A percentile compares a stretch with the other conserved stretches of the same genome.
These are phyloP conservation scores for Naematelia aurantialba DNA, from an alignment of 768 basidiomycete species.

Conservation along the genomic window DNA sequence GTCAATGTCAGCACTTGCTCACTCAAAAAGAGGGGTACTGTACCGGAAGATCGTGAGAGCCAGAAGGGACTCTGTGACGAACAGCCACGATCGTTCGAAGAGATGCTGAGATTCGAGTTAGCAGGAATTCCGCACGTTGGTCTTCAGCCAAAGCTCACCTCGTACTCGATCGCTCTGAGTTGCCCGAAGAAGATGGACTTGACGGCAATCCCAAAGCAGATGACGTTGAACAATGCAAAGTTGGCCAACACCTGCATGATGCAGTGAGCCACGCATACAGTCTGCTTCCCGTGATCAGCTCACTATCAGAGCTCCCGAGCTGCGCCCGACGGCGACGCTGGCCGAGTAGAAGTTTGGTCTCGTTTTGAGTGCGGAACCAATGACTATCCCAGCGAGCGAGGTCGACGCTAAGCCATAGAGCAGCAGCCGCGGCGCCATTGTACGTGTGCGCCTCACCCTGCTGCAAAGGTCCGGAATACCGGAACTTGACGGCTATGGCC, in stretches of 20 bases:
- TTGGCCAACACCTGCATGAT: constrained; percentile 79
- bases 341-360: constrained; percentile 93
- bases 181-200: constrained; percentile 89
- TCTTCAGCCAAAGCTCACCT: constrained; percentile 59
- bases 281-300: too few species aligned
- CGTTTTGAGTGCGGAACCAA: constrained; percentile 73
- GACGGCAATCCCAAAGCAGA: constrained; percentile 70
- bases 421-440: constrained; percentile 52
- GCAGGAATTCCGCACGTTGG: not conserved
- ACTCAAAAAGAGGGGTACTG: constrained; percentile 4
- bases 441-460: too few species aligned
- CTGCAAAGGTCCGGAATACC: too few species aligned
- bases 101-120: constrained; percentile 65
- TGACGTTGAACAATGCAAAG: constrained; percentile 72
- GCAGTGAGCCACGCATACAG: too few species aligned
- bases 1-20: not conserved
- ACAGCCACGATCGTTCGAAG: constrained; percentile 95
- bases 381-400: constrained; percentile 65
- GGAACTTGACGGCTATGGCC: too few species aligned
- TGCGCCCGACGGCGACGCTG: constrained; percentile 85
- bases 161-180: constrained; percentile 80
- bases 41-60: constrained; percentile 92
- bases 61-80: constrained; percentile 90
- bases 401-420: constrained; percentile 68
- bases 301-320: constrained; percentile 87